Evolutionary conservation across 495 filamentous ascomycete genomes (phyloP).

Genomic region (Annulohypoxylon bovei): DNA sequence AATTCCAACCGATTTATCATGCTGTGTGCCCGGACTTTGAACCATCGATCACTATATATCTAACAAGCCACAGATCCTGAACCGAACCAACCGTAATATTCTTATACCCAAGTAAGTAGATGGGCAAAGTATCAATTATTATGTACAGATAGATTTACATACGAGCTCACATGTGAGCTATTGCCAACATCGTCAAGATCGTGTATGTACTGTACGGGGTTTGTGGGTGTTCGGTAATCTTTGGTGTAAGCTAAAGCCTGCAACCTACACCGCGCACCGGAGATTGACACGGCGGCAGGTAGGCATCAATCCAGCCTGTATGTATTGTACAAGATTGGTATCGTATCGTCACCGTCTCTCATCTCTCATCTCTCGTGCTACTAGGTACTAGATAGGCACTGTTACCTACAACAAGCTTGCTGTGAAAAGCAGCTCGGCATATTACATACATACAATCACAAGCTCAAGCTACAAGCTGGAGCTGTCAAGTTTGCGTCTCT

Average conservation of each 20-base stretch:
- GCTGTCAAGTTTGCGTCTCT: slow-evolving; percentile 35
- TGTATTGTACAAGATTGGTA: slow-evolving; percentile 6
- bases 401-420: neutral
- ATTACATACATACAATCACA: neutral
- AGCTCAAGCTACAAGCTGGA: neutral
- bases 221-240: slow-evolving; percentile 26
- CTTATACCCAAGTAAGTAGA: neutral
- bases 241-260: slow-evolving; percentile 19
- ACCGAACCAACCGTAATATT: neutral
- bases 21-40: neutral
- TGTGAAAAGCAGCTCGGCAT: slow-evolving; percentile 21
- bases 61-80: neutral
- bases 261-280: slow-evolving; percentile 19
- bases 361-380: no score
- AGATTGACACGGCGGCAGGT: slow-evolving; percentile 31
- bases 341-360: slow-evolving; percentile 15
- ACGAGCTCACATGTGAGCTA: slow-evolving; percentile 23
- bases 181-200: slow-evolving; percentile 3
- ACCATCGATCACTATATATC: neutral
- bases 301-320: slow-evolving; percentile 28
- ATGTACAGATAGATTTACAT: neutral
- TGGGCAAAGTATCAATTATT: neutral
- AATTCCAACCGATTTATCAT: neutral
- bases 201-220: neutral
- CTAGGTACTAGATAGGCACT: no score